phyloP scores from a whole-genome alignment of 768 basidiomycete species.

The Leccinum subgranulosum region DNA sequence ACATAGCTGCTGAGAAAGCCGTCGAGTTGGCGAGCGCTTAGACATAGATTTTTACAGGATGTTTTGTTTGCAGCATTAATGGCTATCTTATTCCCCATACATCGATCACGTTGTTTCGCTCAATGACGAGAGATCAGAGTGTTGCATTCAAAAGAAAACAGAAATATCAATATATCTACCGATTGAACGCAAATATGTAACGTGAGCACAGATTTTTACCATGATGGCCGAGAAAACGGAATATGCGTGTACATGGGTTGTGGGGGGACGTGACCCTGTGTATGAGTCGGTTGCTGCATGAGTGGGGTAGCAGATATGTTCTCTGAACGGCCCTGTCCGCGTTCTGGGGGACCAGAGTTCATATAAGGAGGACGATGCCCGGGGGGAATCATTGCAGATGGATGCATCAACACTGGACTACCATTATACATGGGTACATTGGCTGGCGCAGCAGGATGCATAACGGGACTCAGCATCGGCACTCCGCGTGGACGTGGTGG shows the following conservation, averaged over 20 bases:
- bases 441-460: slow-evolving; percentile 50
- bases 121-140: slow-evolving; percentile 7
- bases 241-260: slow-evolving; percentile 31
- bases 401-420: slow-evolving; percentile 67
- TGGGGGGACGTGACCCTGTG: slow-evolving; percentile 24
- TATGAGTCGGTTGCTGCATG: slow-evolving; percentile 36
- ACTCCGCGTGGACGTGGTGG: slow-evolving; percentile 49
- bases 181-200: slow-evolving; percentile 19
- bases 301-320: slow-evolving; percentile 39
- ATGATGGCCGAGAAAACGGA: slow-evolving; percentile 29
- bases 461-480: slow-evolving; percentile 70
- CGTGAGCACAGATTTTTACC: slow-evolving; percentile 23
- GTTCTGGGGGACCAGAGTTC: slow-evolving; percentile 48
- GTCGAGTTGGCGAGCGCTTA: slow-evolving; percentile 61
- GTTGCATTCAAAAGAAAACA: slow-evolving; percentile 22
- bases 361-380: slow-evolving; percentile 35
- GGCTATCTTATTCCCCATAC: not conserved
- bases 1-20: slow-evolving; percentile 84
- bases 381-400: slow-evolving; percentile 39
- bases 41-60: slow-evolving; percentile 26
- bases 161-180: slow-evolving; percentile 34
- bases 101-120: not conserved
- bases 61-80: slow-evolving; percentile 19
- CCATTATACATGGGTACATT: slow-evolving; percentile 54
- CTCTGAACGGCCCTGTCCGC: slow-evolving; percentile 49